Base-by-base conservation (phyloP, 352 stramenopile genomes). In the Globisporangium takayamanum region DNA sequence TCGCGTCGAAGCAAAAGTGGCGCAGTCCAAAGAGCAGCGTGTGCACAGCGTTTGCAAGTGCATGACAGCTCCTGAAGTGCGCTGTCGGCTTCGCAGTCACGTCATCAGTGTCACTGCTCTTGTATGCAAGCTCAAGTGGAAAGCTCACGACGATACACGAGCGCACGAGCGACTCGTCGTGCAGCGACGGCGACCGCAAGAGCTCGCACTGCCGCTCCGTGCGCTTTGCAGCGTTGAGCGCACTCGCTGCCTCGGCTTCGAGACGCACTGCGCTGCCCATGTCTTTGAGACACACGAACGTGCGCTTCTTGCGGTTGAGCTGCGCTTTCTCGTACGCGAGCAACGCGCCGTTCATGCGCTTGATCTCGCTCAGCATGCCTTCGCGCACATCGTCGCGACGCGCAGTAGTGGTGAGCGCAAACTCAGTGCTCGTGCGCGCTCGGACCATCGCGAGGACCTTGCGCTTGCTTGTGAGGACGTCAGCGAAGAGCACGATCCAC, bases 101-200 rank as follows among this genome's bases (percentile, higher is more conserved):
- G 5, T 46, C 12, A 5, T 46, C 16, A n/a, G 8, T 33, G 49
- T 45, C 5, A 44, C 49, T 39, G 37, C 64, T 53, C 0, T 41
- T 12, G 2, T 59, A 7, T 1, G 62, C 72, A 4, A 57, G 18
- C 11, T 78, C 58, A 20, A 73, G 26, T 2, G 71, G 68, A 50
- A 72, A 79, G 53, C 60, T 72, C 18, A 79, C 55, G 50, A 69
- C 64, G 2, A 79, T 54, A 37, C 62, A 74, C 0, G 71, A 69
- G 4, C 33, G 28, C 11, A 60, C 64, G 42, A 74, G 63, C 12
- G 41, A 55, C 2, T 55, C 46, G 15, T 42, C 53, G 3, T 3
- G 7, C 26, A 79, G 42, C 2, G 52, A 20, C 11, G 72, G 44
- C 15, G 62, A 63, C 2, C 59, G 63, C 36, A 79, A 20, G 3